These are phyloP conservation scores for Trapa bicornis DNA, from an alignment of 345 rosid genomes.

Conservation along the genomic window DNA sequence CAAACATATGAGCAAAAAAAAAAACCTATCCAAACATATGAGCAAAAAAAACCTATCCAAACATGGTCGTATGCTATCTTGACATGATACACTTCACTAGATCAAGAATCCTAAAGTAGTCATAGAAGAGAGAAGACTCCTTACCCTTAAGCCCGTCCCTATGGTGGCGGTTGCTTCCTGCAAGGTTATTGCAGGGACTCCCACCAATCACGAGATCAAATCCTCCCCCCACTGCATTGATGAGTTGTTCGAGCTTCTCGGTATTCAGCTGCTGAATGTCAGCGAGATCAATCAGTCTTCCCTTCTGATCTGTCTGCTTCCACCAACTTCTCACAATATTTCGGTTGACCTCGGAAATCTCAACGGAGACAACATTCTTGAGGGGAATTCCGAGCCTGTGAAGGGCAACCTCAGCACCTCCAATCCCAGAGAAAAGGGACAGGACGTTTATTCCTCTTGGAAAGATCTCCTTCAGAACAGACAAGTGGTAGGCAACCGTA, in stretches of 20 bases:
- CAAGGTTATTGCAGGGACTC: conserved; percentile 82
- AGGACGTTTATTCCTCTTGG: conserved; percentile 60
- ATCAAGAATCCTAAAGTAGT: conserved; percentile 55
- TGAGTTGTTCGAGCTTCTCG: conserved; percentile 33
- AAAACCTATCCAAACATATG: too few species aligned
- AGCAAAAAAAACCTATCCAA: too few species aligned
- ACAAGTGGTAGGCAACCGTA: conserved; percentile 82
- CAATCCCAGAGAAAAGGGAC: conserved; percentile 87
- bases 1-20: too few species aligned
- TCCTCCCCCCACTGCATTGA: conserved; percentile 38
- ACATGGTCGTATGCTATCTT: background rate
- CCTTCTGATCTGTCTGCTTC: conserved; percentile 81
- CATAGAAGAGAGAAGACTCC: conserved; percentile 69
- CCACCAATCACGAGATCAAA: conserved; percentile 90
- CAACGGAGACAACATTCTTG: conserved; percentile 70
- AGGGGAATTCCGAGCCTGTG: conserved; percentile 51
- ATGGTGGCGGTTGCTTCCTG: conserved; percentile 66
- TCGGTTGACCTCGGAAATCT: conserved; percentile 51
- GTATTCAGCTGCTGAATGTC: conserved; percentile 42
- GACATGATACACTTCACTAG: background rate
- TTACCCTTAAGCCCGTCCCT: conserved; percentile 79
- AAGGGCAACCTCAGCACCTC: conserved; percentile 88
- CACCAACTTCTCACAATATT: conserved; percentile 56
- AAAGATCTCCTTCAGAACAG: conserved; percentile 46
- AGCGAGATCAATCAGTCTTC: conserved; percentile 31